These are phyloP conservation scores for Populus hybrid DNA, from an alignment of 441 rosid genomes.

Conservation along the genomic window DNA sequence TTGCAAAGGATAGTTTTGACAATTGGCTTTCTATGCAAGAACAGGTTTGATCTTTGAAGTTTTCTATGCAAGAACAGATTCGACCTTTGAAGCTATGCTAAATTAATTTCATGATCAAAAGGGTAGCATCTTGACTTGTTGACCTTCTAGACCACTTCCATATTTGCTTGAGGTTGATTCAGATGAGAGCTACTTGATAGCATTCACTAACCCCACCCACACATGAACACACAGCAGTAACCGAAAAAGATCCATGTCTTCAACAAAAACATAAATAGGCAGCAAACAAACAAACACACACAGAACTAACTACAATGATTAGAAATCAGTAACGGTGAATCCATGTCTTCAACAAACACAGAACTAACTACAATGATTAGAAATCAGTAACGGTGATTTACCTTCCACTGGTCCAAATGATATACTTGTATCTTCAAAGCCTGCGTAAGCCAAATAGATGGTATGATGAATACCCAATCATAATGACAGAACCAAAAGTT, in stretches of 20 bases:
- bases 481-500: not conserved
- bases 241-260: not conserved
- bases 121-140: not conserved
- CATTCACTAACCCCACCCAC: not conserved
- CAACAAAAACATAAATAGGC: too few relatives aligned
- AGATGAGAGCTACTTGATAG: not conserved
- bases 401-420: conserved; percentile 97
- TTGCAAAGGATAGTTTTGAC: not conserved
- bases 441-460: conserved; percentile 42
- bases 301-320: too few relatives aligned
- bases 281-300: too few relatives aligned
- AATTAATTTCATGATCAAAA: not conserved
- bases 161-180: not conserved
- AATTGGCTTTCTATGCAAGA: not conserved
- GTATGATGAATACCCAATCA: conserved; percentile 5
- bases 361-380: not conserved
- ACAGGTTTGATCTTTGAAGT: not conserved
- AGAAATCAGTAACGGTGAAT: too few relatives aligned
- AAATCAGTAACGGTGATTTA: conserved; percentile 18
- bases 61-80: not conserved
- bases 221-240: not conserved
- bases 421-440: conserved; percentile 82
- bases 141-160: not conserved
- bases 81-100: not conserved
- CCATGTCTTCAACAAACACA: not conserved